Conservation (phyloP, 768 basidiomycete species). For the Sutorius australiensis region DNA sequence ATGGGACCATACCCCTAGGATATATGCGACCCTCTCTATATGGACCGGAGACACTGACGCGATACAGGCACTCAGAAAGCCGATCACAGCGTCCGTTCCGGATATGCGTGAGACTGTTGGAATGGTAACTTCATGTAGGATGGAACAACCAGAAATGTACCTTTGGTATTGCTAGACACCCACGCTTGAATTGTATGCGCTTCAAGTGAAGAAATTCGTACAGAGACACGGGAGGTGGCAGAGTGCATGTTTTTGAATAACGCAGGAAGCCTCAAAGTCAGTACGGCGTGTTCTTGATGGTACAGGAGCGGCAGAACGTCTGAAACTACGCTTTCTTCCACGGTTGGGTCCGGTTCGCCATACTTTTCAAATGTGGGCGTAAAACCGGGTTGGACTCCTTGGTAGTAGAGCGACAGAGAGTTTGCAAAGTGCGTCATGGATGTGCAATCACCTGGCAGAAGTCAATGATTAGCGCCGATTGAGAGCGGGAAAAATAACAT, state of each 20-base stretch:
- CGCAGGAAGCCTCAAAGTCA: background rate
- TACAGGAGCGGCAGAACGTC: background rate
- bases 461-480: background rate
- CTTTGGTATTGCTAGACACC: background rate
- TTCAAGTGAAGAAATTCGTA: background rate
- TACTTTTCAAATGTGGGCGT: conserved; percentile 4
- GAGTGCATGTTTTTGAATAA: background rate
- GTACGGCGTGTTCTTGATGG: conserved; percentile 1
- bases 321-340: background rate
- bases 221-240: background rate
- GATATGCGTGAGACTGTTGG: background rate
- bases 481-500: too few species aligned
- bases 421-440: conserved; percentile 1
- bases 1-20: background rate
- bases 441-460: background rate
- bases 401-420: background rate
- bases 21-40: background rate
- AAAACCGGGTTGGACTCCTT: background rate
- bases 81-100: conserved; percentile 1
- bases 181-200: background rate
- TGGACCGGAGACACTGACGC: background rate
- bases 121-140: background rate
- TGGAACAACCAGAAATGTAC: background rate
- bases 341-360: background rate
- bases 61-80: background rate